Percentiles rank a stretch among this genome's conserved stretches.
phyloP scores from a whole-genome alignment of 495 filamentous ascomycete species.

The Penicillium odoratum region DNA sequence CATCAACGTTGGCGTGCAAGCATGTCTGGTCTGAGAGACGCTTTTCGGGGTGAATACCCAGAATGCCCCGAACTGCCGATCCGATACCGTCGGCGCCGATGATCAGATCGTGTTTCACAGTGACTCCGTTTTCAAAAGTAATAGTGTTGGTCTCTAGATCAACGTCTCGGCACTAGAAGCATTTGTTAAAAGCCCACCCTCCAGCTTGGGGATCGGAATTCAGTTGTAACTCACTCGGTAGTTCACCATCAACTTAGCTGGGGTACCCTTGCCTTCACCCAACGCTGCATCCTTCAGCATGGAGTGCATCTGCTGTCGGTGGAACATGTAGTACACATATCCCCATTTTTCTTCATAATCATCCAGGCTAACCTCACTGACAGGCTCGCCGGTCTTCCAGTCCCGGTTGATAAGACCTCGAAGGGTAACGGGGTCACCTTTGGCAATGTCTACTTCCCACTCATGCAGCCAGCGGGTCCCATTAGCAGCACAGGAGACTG shows the following conservation, averaged over 20 bases:
- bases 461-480: conserved; percentile 48
- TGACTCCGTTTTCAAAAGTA: conserved; percentile 36
- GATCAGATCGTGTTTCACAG: conserved; percentile 39
- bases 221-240: conserved; percentile 30
- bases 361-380: conserved; percentile 44
- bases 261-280: conserved; percentile 43
- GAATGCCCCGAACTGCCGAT: conserved; percentile 39
- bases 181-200: not conserved
- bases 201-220: not conserved
- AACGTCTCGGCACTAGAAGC: conserved; percentile 34
- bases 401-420: conserved; percentile 50
- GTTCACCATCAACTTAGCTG: conserved; percentile 44
- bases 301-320: conserved; percentile 55
- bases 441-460: conserved; percentile 43
- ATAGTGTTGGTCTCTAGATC: conserved; percentile 37
- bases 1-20: conserved; percentile 45
- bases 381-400: conserved; percentile 48
- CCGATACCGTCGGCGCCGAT: conserved; percentile 49
- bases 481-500: conserved; percentile 46
- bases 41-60: conserved; percentile 47
- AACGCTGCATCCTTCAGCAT: conserved; percentile 53
- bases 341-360: conserved; percentile 49
- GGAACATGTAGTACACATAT: conserved; percentile 56
- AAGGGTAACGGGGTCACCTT: conserved; percentile 49
- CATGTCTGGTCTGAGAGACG: conserved; percentile 47